Evolutionary conservation across 2,329 filamentous ascomycete genomes (phyloP).

Genomic region (Sordariomycetes sp.): DNA sequence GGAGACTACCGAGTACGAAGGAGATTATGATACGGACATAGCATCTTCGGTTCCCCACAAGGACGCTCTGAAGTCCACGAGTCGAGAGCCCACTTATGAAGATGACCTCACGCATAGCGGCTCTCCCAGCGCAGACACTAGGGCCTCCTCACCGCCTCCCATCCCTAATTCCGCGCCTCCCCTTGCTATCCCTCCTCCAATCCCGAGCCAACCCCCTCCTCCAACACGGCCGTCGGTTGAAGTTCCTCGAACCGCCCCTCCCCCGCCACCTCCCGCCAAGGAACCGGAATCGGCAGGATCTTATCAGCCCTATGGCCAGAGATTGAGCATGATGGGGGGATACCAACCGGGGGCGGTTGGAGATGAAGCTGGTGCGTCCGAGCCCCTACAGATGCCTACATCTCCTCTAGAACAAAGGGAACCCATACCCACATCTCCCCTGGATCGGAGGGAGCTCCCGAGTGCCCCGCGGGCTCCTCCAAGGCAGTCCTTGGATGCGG

Average conservation of each 20-base stretch:
- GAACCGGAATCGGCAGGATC: slow-evolving; percentile 41
- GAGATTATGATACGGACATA: slow-evolving; percentile 96
- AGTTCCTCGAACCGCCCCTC: slow-evolving; percentile 33
- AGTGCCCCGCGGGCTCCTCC: slow-evolving; percentile 8
- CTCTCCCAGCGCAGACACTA: slow-evolving; percentile 33
- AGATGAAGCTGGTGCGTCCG: slow-evolving; percentile 35
- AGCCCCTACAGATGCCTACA: slow-evolving; percentile 27
- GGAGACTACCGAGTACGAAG: slow-evolving; percentile 87
- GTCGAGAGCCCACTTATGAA: slow-evolving; percentile 63
- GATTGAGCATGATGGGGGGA: slow-evolving; percentile 17
- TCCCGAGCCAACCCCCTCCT: slow-evolving; percentile 38
- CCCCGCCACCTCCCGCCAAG: slow-evolving; percentile 11
- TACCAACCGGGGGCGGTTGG: slow-evolving; percentile 19
- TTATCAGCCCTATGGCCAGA: slow-evolving; percentile 55
- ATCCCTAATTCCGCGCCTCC: slow-evolving; percentile 35
- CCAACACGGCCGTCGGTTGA: slow-evolving; percentile 45
- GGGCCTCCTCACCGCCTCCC: slow-evolving; percentile 38
- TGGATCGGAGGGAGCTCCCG: too few relatives aligned
- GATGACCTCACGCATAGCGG: slow-evolving; percentile 41
- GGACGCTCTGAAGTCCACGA: slow-evolving; percentile 77
- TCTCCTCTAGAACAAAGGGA: slow-evolving; percentile 29
- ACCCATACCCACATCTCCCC: slow-evolving; percentile 13
- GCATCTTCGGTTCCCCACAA: slow-evolving; percentile 88
- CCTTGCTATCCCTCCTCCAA: slow-evolving; percentile 48
- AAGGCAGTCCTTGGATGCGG: slow-evolving; percentile 53